Evolutionary conservation across 768 basidiomycete species (phyloP).

Genomic region (Boletus pseudopeckii): DNA sequence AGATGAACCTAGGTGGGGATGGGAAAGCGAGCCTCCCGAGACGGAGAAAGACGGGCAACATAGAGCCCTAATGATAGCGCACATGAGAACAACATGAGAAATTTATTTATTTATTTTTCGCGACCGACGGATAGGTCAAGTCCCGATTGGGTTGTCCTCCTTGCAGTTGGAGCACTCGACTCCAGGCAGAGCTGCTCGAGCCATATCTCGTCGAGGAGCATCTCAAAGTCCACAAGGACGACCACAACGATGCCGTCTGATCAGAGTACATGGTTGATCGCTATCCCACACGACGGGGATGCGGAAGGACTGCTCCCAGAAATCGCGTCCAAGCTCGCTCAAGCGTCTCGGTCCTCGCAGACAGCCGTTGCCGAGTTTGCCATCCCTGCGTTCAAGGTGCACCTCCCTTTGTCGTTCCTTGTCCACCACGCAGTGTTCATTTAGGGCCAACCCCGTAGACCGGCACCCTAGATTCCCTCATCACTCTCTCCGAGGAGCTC

Average conservation of each 20-base stretch:
- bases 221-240: conserved; percentile 3
- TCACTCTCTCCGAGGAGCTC: conserved; percentile 86
- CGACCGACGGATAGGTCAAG: background rate
- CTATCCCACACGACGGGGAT: conserved; percentile 85
- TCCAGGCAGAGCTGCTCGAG: too few relatives aligned
- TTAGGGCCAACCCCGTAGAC: conserved; percentile 51
- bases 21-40: conserved; percentile 6
- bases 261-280: conserved; percentile 90
- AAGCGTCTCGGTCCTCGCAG: conserved; percentile 49
- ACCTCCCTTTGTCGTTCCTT: conserved; percentile 10
- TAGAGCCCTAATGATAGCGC: background rate
- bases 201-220: conserved; percentile 5
- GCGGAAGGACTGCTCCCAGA: conserved; percentile 71
- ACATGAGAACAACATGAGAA: too few relatives aligned
- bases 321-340: conserved; percentile 55
- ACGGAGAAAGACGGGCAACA: conserved; percentile 4
- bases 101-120: conserved; percentile 18
- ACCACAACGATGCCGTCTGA: conserved; percentile 81
- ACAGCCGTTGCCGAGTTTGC: conserved; percentile 59
- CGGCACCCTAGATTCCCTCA: conserved; percentile 87
- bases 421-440: conserved; percentile 3
- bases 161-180: background rate
- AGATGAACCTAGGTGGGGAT: conserved; percentile 32
- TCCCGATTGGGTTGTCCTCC: conserved; percentile 9
- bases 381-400: conserved; percentile 90